Evolutionary conservation across 78 protist species (phyloP).

Genomic region (Monocercomonoides exilis): DNA sequence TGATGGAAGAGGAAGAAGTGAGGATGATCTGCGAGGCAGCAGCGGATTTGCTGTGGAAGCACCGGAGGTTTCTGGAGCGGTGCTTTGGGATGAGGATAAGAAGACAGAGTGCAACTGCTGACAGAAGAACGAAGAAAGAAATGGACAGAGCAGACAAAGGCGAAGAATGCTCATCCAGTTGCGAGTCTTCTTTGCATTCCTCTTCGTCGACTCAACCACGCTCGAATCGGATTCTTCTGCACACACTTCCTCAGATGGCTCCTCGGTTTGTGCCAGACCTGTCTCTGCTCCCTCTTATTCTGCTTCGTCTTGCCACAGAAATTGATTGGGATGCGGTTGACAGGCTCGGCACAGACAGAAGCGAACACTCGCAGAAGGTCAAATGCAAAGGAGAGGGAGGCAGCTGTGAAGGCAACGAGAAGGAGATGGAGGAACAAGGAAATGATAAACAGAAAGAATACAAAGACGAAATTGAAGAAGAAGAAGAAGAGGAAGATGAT

Average conservation of each 20-base stretch:
- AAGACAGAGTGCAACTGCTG: not conserved
- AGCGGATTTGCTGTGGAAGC: not conserved
- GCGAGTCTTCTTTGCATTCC: no score
- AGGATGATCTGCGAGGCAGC: not conserved
- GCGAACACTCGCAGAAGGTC: not conserved
- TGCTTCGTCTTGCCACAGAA: slow-evolving; percentile 40
- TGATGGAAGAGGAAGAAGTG: not conserved
- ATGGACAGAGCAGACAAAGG: not conserved
- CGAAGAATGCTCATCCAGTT: no score
- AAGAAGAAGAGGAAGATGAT: no score
- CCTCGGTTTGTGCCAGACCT: slow-evolving; percentile 58
- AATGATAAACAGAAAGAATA: no score
- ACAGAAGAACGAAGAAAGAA: not conserved
- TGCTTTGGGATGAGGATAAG: not conserved
- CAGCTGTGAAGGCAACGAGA: no score
- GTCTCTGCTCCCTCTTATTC: slow-evolving; percentile 39
- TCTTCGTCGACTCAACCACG: no score
- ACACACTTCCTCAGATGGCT: slow-evolving; percentile 45
- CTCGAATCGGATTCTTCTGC: slow-evolving; percentile 8
- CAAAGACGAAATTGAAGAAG: no score
- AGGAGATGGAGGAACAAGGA: no score
- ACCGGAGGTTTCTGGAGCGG: not conserved
- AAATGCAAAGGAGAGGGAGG: no score
- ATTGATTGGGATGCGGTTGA: slow-evolving; percentile 56
- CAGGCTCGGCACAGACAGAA: slow-evolving; percentile 38